Conservation (phyloP, 1,284 basidiomycete genomes). For the Polyporus tsugae region DNA sequence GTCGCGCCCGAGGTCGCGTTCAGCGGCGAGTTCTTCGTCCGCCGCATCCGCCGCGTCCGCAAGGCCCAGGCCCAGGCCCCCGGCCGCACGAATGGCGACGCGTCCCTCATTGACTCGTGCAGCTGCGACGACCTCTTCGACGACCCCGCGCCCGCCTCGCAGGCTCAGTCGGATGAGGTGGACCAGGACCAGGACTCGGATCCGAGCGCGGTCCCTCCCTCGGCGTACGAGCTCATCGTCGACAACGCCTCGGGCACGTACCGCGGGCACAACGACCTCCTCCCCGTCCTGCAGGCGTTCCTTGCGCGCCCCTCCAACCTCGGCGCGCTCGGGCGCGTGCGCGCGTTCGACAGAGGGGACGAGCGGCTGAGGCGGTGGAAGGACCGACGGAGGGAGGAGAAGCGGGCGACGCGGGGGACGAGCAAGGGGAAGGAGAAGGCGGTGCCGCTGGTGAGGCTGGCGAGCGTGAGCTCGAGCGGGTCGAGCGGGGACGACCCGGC, state of each 20-base stretch:
- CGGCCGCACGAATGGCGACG: background rate
- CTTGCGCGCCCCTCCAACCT: constrained; percentile 43
- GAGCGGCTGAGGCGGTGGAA: constrained; percentile 42
- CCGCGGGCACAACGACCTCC: constrained; percentile 50
- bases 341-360: constrained; percentile 42
- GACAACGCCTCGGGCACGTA: constrained; percentile 62
- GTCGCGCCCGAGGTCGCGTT: constrained; percentile 49
- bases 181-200: constrained; percentile 36
- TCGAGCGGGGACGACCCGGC: constrained; percentile 16
- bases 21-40: constrained; percentile 49
- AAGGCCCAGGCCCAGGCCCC: constrained; percentile 7
- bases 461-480: constrained; percentile 26
- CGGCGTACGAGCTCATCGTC: constrained; percentile 56
- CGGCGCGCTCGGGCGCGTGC: constrained; percentile 44
- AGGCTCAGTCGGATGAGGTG: background rate
- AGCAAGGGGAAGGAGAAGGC: constrained; percentile 27
- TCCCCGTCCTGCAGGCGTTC: constrained; percentile 49
- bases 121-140: constrained; percentile 8
- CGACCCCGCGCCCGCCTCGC: background rate
- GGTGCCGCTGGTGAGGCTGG: constrained; percentile 19
- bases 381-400: constrained; percentile 39
- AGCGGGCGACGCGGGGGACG: constrained; percentile 29
- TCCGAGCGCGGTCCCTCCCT: constrained; percentile 34
- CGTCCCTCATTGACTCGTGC: background rate
- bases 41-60: constrained; percentile 30